phyloP scores from a whole-genome alignment of 2,329 filamentous ascomycete species.

The Ramularia endophylla region DNA sequence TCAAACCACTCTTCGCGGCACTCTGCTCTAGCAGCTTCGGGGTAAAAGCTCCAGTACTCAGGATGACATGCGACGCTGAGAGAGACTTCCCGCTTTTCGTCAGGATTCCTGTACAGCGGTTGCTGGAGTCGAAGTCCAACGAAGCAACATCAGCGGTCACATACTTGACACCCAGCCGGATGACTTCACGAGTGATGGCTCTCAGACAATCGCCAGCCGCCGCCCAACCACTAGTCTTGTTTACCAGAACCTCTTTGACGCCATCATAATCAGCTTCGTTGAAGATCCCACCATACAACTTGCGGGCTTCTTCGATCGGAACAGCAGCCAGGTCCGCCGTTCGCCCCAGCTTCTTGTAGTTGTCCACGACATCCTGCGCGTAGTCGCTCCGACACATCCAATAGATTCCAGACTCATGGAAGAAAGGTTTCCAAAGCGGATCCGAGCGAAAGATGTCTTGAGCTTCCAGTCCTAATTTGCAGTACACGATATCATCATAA shows the following conservation, averaged over 20 bases:
- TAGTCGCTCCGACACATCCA: conserved; percentile 44
- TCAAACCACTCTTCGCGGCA: conserved; percentile 40
- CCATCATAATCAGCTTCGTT: conserved; percentile 54
- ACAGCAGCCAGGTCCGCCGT: conserved; percentile 43
- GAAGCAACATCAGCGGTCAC: conserved; percentile 47
- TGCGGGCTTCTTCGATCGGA: conserved; percentile 48
- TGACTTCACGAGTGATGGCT: conserved; percentile 48
- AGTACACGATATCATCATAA: conserved; percentile 60
- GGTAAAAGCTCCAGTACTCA: conserved; percentile 40
- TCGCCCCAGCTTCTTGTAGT: conserved; percentile 46
- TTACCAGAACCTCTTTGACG: conserved; percentile 55
- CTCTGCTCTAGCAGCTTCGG: conserved; percentile 43
- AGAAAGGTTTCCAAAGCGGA: conserved; percentile 50
- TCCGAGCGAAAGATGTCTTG: conserved; percentile 56
- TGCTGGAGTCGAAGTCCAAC: conserved; percentile 44
- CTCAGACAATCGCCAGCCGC: conserved; percentile 55
- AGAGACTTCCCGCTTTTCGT: conserved; percentile 31
- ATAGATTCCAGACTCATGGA: conserved; percentile 49
- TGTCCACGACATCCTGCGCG: conserved; percentile 43
- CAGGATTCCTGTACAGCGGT: conserved; percentile 40
- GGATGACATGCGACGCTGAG: conserved; percentile 32
- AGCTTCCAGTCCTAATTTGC: conserved; percentile 58
- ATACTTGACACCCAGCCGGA: conserved; percentile 56
- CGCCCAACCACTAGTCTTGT: conserved; percentile 57
- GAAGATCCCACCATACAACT: conserved; percentile 54